A percentile compares a stretch with the other conserved stretches of the same genome.
These are phyloP conservation scores for Cymbopogon citratus DNA, from an alignment of 176 grass and related monocot genomes.

Conservation along the genomic window DNA sequence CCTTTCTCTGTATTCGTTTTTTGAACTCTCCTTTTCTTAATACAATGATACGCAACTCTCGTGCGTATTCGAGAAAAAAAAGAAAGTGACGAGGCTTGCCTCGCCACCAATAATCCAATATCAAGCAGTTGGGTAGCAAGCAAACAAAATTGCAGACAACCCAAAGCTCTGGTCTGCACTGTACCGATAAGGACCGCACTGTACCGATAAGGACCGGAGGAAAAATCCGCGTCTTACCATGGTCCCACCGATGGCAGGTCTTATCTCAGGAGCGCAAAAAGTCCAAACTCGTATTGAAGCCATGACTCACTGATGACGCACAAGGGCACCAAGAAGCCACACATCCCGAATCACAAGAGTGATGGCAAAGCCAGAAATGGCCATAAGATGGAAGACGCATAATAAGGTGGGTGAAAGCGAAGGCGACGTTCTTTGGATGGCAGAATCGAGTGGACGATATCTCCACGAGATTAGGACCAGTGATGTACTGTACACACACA, in stretches of 20 bases:
- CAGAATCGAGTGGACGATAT: not conserved
- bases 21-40: too few species aligned
- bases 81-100: not conserved
- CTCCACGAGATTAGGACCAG: not conserved
- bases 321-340: not conserved
- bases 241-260: too few species aligned
- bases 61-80: too few species aligned
- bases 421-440: not conserved
- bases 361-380: not conserved
- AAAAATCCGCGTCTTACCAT: too few species aligned
- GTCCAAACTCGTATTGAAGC: not conserved
- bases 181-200: not conserved
- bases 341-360: not conserved
- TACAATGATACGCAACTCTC: too few species aligned
- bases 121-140: not conserved
- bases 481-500: not conserved
- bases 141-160: not conserved
- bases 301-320: conserved; percentile 7
- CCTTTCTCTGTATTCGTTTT: too few species aligned
- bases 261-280: conserved; percentile 10
- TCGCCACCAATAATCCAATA: not conserved
- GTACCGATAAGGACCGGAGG: not conserved
- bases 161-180: not conserved
- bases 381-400: not conserved
- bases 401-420: not conserved